A percentile compares a stretch with the other conserved stretches of the same genome.
Conservation (phyloP, 2,329 filamentous ascomycete genomes). For the Neonectria punicea region DNA sequence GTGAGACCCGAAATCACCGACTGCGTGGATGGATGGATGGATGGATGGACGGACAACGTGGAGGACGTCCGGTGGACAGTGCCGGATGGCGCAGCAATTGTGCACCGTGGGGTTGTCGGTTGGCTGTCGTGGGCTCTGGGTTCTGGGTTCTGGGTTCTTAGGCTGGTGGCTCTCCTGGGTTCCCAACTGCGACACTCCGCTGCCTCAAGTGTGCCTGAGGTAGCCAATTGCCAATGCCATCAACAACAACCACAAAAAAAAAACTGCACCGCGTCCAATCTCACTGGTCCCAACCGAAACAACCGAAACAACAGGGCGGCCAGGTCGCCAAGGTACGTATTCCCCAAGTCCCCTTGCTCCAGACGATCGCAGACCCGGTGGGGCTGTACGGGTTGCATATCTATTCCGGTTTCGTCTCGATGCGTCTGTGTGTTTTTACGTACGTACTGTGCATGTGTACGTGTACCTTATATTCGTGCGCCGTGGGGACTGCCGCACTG, state of each 20-base stretch:
- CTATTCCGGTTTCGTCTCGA: not conserved
- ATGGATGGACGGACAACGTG: not conserved
- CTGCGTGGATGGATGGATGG: not conserved
- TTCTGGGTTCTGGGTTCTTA: slow-evolving; percentile 4
- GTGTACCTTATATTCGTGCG: not conserved
- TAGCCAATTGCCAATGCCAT: not conserved
- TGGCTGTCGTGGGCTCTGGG: slow-evolving; percentile 37
- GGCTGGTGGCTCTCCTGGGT: too few species aligned
- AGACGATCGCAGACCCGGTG: slow-evolving; percentile 14
- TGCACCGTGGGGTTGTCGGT: slow-evolving; percentile 42
- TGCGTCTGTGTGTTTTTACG: not conserved
- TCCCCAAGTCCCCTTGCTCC: slow-evolving; percentile 13
- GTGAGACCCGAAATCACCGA: slow-evolving; percentile 19
- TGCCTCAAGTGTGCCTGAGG: not conserved
- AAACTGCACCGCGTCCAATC: not conserved
- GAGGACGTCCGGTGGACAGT: slow-evolving; percentile 1
- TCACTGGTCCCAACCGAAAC: not conserved
- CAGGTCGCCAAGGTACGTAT: not conserved
- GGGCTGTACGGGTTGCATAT: slow-evolving; percentile 2
- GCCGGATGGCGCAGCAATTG: slow-evolving; percentile 8
- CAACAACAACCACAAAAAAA: slow-evolving; percentile 1
- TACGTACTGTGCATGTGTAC: not conserved
- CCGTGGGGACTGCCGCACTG: not conserved
- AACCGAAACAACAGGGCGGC: slow-evolving; percentile 1
- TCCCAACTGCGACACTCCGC: not conserved